Percentiles rank a stretch among this genome's conserved stretches.
These are phyloP conservation scores for Coemansia sp. DNA, from an alignment of 192 early-diverging fungal species.

Conservation along the genomic window DNA sequence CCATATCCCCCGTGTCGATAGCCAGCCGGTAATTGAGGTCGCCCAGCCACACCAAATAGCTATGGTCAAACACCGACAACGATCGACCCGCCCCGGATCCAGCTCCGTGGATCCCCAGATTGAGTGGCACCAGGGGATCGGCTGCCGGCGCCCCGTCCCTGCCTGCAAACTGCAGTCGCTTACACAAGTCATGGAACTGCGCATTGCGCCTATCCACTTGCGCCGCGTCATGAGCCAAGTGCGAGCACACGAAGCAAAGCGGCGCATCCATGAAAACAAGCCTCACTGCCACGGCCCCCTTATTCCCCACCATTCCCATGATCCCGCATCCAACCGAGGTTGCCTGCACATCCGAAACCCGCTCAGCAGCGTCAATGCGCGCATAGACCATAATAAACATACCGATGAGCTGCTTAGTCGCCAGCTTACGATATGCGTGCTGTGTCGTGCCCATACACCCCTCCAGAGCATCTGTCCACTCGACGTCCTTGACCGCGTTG, in stretches of 20 bases:
- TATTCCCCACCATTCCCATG: slow-evolving; percentile 89
- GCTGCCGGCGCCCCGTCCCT: slow-evolving; percentile 11
- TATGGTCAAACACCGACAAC: slow-evolving; percentile 64
- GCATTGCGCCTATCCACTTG: slow-evolving; percentile 82
- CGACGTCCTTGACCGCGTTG: slow-evolving; percentile 74
- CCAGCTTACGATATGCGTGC: slow-evolving; percentile 62
- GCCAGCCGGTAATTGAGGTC: slow-evolving; percentile 93
- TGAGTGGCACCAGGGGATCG: slow-evolving; percentile 28
- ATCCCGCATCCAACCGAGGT: slow-evolving; percentile 80
- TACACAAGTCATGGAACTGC: slow-evolving; percentile 84
- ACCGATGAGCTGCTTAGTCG: slow-evolving; percentile 84
- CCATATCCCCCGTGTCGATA: slow-evolving; percentile 62
- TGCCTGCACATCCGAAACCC: slow-evolving; percentile 64
- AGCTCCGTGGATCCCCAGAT: neutral
- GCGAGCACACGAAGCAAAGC: slow-evolving; percentile 83
- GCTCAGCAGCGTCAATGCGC: slow-evolving; percentile 47
- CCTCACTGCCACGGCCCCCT: slow-evolving; percentile 86
- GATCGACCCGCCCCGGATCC: slow-evolving; percentile 5
- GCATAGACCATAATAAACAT: slow-evolving; percentile 84
- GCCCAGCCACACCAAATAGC: slow-evolving; percentile 85
- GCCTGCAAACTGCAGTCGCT: slow-evolving; percentile 62
- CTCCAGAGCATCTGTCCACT: slow-evolving; percentile 77
- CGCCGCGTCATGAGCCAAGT: slow-evolving; percentile 81
- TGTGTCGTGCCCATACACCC: slow-evolving; percentile 57
- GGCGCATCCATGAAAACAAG: slow-evolving; percentile 76